Evolutionary conservation across 176 grass and related monocot genomes (phyloP), one percentile per base, ranked within the genome.

Genomic region (Poa annua): DNA sequence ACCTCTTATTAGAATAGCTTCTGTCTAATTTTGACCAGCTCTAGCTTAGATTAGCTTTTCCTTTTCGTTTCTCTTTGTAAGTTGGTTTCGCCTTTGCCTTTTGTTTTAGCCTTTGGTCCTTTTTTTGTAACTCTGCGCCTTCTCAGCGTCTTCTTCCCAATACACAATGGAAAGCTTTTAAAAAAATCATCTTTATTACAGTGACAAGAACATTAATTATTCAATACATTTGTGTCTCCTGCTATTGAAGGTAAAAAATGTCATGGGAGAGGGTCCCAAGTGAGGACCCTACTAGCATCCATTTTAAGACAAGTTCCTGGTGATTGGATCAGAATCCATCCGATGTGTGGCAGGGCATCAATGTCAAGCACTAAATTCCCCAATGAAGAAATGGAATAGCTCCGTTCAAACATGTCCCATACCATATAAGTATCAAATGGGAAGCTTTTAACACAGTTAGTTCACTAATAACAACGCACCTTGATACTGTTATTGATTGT

Each of bases 401-500:
- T 75, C 14, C 55, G 20, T 76, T 17, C 17, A 60, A 70, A 85
- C 19, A 20, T 81, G 32, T 66, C 38, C 16, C 22, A 26, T 32
- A 80, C 26, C 1, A 33, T 10, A 35, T 3, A 76, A 47, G 13
- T 42, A 68, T 76, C 19, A 76, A 76, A 66, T 17, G 41, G 29
- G 17, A 60, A 83, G 3, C 53, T 71, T 39, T 34, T 45, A 19
- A 32, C 56, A 79, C 12, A 26, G 14, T 29, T 29, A 26, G 12
- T 62, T 64, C 47, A 25, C 33, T 56, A 74, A 51, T 42, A 74
- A 65, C 9, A 79, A 77, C 77, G 72, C 51, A 94, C 95, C 95
- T 97, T 98, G 75, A 98, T 98, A 63, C 92, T 95, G 66, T 98
- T 98, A 85, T 95, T 98, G 52, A 98, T 95, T 71, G 90, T 90